Evolutionary conservation across 345 rosid genomes (phyloP).

Genomic region (Boechera stricta): DNA sequence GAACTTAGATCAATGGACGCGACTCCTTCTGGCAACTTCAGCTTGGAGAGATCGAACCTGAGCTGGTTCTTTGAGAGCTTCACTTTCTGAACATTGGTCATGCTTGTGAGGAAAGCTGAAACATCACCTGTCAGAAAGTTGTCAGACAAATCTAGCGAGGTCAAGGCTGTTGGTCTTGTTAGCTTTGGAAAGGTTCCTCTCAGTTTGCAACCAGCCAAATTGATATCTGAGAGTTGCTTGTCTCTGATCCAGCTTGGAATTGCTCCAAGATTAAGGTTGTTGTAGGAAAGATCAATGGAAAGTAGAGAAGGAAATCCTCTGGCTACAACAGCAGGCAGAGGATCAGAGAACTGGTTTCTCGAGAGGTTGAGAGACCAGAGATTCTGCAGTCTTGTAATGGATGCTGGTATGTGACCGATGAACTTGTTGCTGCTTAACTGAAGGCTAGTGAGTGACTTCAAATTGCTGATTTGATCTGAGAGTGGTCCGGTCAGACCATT

Average conservation of each 20-base stretch:
- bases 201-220: slow-evolving; percentile 84
- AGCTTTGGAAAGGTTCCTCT: slow-evolving; percentile 72
- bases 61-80: slow-evolving; percentile 79
- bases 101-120: slow-evolving; percentile 59
- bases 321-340: slow-evolving; percentile 59
- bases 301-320: slow-evolving; percentile 71
- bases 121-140: slow-evolving; percentile 68
- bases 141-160: slow-evolving; percentile 71
- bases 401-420: slow-evolving; percentile 68
- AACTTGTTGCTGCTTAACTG: slow-evolving; percentile 67
- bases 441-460: slow-evolving; percentile 74
- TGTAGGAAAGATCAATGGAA: slow-evolving; percentile 84
- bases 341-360: slow-evolving; percentile 70
- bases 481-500: slow-evolving; percentile 70
- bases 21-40: slow-evolving; percentile 65
- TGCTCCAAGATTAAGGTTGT: slow-evolving; percentile 69
- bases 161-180: slow-evolving; percentile 55
- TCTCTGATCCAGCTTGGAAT: slow-evolving; percentile 77
- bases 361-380: slow-evolving; percentile 94
- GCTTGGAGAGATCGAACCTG: slow-evolving; percentile 63
- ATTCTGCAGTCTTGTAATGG: slow-evolving; percentile 65
- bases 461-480: slow-evolving; percentile 64
- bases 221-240: slow-evolving; percentile 63
- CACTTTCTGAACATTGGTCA: slow-evolving; percentile 66
- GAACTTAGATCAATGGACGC: slow-evolving; percentile 68